Base-by-base conservation (phyloP, 306 rosid genomes). In the Crataegus laevigata region DNA sequence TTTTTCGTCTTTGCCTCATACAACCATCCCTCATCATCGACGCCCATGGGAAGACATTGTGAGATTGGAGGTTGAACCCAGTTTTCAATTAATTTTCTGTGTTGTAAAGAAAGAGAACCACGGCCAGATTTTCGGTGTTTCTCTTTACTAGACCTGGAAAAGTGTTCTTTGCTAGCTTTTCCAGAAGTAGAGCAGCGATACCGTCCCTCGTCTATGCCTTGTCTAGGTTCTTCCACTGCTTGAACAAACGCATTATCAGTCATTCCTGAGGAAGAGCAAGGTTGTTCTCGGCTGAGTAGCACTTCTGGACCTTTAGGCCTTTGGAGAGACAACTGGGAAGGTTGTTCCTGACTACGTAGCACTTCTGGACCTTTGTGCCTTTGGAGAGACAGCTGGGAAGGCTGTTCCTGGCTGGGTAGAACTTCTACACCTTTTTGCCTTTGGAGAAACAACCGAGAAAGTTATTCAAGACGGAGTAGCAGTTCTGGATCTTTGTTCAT, bases 1-100 rank as follows among this genome's bases (percentile, higher is more conserved):
- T 5, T 24, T 34, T 47, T 59, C 51, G 38, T 34, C 22, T 50
- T 67, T 1, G 78, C 8, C 63, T 70, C 60, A 34, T 59, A 38
- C 45, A 76, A 60, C 78, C 75, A 81, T 45, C 26, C 73, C 71
- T 66, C 63, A 14, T 72, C 85, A 51, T 67, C 71, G 5, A 11
- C 11, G 11, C 55, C 73, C 5, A 30, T 28, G 18, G 64, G 65
- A 13, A 77, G 71, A 11, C 25, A 19, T 26, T 40, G 60, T 19
- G 77, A n/a, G 4, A 73, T 9, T 6, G 64, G 47, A 43, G 71
- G 78, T 32, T 66, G 68, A 67, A 66, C 75, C 82, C 78, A 81
- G 43, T 77, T 81, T 73, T 77, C 60, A 11, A 81, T 22, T 34
- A 81, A 68, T 14, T 66, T 60, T 32, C 10, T 12, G 70, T 54